phyloP scores from a whole-genome alignment of 2,329 filamentous ascomycete species.

The Exophiala sp. region DNA sequence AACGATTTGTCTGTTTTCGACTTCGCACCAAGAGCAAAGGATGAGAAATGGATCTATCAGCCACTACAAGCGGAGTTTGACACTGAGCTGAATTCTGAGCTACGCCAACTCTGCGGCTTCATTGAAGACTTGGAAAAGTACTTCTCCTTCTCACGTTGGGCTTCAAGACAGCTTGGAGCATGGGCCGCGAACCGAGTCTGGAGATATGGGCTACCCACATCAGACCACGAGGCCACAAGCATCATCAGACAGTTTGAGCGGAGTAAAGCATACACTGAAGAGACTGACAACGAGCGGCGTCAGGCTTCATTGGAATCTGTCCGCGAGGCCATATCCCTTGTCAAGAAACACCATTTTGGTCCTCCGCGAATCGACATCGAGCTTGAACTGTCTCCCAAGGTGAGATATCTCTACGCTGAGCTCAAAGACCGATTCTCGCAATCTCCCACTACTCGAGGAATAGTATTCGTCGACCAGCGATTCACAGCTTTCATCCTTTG shows the following conservation, averaged over 20 bases:
- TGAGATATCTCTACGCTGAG: conserved; percentile 58
- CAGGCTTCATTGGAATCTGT: conserved; percentile 10
- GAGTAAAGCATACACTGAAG: conserved; percentile 10
- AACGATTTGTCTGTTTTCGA: conserved; percentile 58
- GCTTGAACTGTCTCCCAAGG: conserved; percentile 58
- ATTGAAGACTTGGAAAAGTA: conserved; percentile 52
- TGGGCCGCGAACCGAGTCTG: conserved; percentile 87
- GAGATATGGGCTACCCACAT: conserved; percentile 60
- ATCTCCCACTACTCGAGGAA: conserved; percentile 63
- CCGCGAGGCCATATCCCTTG: conserved; percentile 15
- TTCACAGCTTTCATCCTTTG: conserved; percentile 72
- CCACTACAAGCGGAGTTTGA: conserved; percentile 51
- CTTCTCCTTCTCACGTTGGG: conserved; percentile 58
- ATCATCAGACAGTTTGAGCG: conserved; percentile 20
- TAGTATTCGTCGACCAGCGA: conserved; percentile 80
- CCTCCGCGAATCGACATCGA: conserved; percentile 2
- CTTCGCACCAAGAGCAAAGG: conserved; percentile 57
- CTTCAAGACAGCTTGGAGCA: conserved; percentile 65
- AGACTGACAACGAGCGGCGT: conserved; percentile 10
- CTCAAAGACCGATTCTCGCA: conserved; percentile 62
- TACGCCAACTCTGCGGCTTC: conserved; percentile 55
- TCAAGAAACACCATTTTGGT: conserved; percentile 20
- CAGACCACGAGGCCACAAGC: conserved; percentile 12
- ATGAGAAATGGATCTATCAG: conserved; percentile 58
- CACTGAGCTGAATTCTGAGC: conserved; percentile 61